Evolutionary conservation across 176 grass and related monocot genomes (phyloP).

Genomic region (Olyra latifolia): DNA sequence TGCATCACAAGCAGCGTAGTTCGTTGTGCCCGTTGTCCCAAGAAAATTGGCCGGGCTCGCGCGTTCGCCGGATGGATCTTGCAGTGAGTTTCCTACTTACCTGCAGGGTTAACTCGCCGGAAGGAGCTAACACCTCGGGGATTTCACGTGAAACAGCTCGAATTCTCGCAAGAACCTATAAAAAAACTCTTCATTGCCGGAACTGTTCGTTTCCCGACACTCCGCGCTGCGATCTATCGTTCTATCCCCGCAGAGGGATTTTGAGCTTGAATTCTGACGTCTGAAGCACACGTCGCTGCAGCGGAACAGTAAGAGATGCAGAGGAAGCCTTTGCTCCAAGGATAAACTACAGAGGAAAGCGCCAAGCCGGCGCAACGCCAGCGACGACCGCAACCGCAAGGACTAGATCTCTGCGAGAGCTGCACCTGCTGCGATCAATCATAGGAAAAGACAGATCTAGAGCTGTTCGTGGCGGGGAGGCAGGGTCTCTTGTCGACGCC

Average conservation of each 20-base stretch:
- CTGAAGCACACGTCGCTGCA: not conserved
- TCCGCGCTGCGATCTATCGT: no score
- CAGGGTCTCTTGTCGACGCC: constrained; percentile 9
- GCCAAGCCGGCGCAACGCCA: not conserved
- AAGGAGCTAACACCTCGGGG: no score
- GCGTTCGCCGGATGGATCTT: not conserved
- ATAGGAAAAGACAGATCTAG: constrained; percentile 45
- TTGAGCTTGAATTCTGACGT: no score
- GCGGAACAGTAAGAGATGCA: not conserved
- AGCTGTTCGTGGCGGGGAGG: constrained; percentile 35
- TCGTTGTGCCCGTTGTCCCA: not conserved
- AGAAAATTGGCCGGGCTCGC: not conserved
- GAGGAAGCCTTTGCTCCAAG: not conserved
- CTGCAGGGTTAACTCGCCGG: not conserved
- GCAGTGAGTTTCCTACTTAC: not conserved
- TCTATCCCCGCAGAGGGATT: no score
- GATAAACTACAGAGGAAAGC: constrained; percentile 12
- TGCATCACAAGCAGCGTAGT: constrained; percentile 6
- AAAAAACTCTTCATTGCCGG: no score
- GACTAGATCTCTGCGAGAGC: constrained; percentile 15
- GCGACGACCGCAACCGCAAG: not conserved
- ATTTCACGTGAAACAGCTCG: not conserved
- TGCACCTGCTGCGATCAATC: not conserved
- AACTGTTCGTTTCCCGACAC: no score
- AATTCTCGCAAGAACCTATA: not conserved